These are phyloP conservation scores for Zostera marina DNA, from an alignment of 116 monocot species.

Conservation along the genomic window DNA sequence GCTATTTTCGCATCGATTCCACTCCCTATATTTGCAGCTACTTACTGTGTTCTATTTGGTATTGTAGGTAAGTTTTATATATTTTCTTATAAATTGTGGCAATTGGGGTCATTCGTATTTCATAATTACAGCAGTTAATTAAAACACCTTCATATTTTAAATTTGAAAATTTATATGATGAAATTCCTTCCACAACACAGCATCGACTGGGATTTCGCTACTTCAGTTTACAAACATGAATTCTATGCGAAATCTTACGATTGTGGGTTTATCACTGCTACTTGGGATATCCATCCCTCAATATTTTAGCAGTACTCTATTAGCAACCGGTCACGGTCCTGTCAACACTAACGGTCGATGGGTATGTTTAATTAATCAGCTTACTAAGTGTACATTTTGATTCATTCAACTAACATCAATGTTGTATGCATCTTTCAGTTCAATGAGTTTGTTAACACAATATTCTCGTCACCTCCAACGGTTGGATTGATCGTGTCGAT, in stretches of 20 bases:
- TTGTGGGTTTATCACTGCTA: conserved; percentile 62
- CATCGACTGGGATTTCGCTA: conserved; percentile 73
- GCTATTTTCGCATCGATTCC: conserved; percentile 96
- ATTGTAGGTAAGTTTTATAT: conserved; percentile 41
- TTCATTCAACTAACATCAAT: too few relatives aligned
- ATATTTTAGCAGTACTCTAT: conserved; percentile 59
- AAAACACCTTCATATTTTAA: too few relatives aligned
- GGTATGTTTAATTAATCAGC: too few relatives aligned
- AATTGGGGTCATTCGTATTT: too few relatives aligned
- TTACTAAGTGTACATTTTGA: too few relatives aligned
- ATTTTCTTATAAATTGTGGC: too few relatives aligned
- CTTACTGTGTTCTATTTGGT: conserved; percentile 78
- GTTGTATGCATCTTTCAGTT: conserved; percentile 26
- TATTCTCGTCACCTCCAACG: conserved; percentile 75
- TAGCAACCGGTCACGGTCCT: conserved; percentile 42
- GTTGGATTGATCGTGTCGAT: conserved; percentile 61
- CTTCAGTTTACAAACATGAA: conserved; percentile 99
- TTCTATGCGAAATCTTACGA: conserved; percentile 92
- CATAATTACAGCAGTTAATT: too few relatives aligned
- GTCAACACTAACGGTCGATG: conserved; percentile 73
- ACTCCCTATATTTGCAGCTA: conserved; percentile 82
- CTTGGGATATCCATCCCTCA: conserved; percentile 83
- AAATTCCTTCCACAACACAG: conserved; percentile 28
- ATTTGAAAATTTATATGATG: too few relatives aligned
- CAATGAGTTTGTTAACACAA: conserved; percentile 75